Conservation (phyloP, 495 filamentous ascomycete species). For the Trichocladium antarcticum region DNA sequence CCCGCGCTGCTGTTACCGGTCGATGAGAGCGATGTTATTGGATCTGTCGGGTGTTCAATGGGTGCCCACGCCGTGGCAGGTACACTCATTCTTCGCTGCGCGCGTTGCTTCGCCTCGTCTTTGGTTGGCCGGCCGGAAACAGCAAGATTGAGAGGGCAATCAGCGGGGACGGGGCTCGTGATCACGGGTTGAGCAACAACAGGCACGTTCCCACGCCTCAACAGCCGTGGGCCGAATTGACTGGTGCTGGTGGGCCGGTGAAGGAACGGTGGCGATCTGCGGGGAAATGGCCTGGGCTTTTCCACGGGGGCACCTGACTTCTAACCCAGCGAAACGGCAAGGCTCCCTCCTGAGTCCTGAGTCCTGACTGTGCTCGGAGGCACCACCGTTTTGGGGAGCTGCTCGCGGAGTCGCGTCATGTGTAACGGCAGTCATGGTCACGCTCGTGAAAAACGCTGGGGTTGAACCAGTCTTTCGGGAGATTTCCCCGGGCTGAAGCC, state of each 20-base stretch:
- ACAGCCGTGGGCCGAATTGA: slow-evolving; percentile 13
- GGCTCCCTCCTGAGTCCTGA: slow-evolving; percentile 27
- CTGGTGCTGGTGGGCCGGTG: neutral
- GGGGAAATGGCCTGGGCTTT: slow-evolving; percentile 21
- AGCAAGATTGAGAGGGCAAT: slow-evolving; percentile 7
- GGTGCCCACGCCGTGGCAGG: neutral
- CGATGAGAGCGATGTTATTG: slow-evolving; percentile 3
- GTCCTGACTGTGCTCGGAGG: too few relatives aligned
- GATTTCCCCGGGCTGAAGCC: slow-evolving; percentile 17
- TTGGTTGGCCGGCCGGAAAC: neutral
- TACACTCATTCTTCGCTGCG: neutral
- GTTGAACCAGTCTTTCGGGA: slow-evolving; percentile 7
- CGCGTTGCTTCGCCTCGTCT: slow-evolving; percentile 1
- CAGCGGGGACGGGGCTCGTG: slow-evolving; percentile 18
- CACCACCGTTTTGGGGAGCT: slow-evolving; percentile 16
- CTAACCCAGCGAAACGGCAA: slow-evolving; percentile 16
- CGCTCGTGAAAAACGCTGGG: neutral
- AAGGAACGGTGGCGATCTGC: slow-evolving; percentile 23
- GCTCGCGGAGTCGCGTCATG: neutral
- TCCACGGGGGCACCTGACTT: slow-evolving; percentile 24
- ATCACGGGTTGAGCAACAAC: slow-evolving; percentile 14
- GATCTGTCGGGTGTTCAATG: neutral
- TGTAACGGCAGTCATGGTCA: too few relatives aligned
- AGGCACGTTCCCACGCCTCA: neutral
- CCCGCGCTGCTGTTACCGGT: neutral